Evolutionary conservation across 1,284 basidiomycete genomes (phyloP).

Genomic region (Fistulinella staudtii): DNA sequence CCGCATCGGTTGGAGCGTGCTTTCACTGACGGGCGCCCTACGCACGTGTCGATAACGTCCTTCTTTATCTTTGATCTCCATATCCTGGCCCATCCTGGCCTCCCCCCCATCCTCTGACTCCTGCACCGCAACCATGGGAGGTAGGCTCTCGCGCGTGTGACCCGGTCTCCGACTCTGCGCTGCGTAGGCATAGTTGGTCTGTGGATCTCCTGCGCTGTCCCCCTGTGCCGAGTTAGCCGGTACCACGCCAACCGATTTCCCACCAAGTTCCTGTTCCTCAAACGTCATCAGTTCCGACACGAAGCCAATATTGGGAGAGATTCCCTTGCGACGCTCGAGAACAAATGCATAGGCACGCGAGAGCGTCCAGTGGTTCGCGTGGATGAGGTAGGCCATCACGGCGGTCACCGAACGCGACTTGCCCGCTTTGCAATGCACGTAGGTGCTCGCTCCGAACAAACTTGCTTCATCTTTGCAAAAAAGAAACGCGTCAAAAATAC

Average conservation of each 20-base stretch:
- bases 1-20: slow-evolving; percentile 79
- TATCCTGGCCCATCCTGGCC: slow-evolving; percentile 63
- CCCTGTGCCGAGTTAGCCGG: slow-evolving; percentile 34
- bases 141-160: slow-evolving; percentile 72
- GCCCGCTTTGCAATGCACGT: slow-evolving; percentile 96
- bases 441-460: slow-evolving; percentile 82
- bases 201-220: slow-evolving; percentile 21
- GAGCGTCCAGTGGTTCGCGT: slow-evolving; percentile 93
- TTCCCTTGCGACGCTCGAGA: slow-evolving; percentile 83
- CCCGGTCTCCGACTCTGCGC: slow-evolving; percentile 48
- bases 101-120: slow-evolving; percentile 36
- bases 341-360: slow-evolving; percentile 90
- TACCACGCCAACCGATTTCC: slow-evolving; percentile 73
- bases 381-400: slow-evolving; percentile 96
- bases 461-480: slow-evolving; percentile 76
- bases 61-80: slow-evolving; percentile 78
- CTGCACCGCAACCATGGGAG: slow-evolving; percentile 49
- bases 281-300: slow-evolving; percentile 96
- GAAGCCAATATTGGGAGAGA: slow-evolving; percentile 98
- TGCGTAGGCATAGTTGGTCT: slow-evolving; percentile 39
- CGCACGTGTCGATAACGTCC: slow-evolving; percentile 84
- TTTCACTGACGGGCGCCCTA: slow-evolving; percentile 80
- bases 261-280: slow-evolving; percentile 85
- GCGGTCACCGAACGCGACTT: slow-evolving; percentile 96
- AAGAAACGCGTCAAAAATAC: slow-evolving; percentile 8